Evolutionary conservation across 441 rosid species (phyloP).

Genomic region (Francoa sonchifolia): DNA sequence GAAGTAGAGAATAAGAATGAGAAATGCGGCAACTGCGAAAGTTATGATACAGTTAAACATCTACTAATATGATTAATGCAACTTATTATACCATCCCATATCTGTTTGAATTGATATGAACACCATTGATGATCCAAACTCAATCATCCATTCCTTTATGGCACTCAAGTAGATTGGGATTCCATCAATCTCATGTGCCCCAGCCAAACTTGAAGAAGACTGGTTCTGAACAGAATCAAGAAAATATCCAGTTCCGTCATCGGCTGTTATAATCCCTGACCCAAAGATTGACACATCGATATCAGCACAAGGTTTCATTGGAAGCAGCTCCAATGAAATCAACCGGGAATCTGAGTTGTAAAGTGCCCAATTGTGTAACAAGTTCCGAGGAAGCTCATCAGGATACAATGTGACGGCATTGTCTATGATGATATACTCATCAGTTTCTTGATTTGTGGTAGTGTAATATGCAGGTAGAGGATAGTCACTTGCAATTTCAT

Average conservation of each 20-base stretch:
- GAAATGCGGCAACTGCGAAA: too few species aligned
- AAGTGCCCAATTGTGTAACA: constrained; percentile 79
- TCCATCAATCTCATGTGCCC: constrained; percentile 28
- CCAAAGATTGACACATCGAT: constrained; percentile 71
- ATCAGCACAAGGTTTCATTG: constrained; percentile 58
- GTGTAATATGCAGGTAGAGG: constrained; percentile 74
- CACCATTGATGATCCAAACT: constrained; percentile 43
- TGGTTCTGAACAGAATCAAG: constrained; percentile 30
- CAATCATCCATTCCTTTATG: constrained; percentile 81
- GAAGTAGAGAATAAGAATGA: too few species aligned
- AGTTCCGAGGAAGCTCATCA: constrained; percentile 42
- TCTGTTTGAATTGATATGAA: constrained; percentile 61
- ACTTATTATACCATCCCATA: constrained; percentile 77
- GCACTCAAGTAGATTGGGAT: constrained; percentile 49
- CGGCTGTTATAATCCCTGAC: constrained; percentile 56
- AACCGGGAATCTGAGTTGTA: constrained; percentile 59
- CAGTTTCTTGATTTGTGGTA: constrained; percentile 42
- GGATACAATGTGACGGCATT: constrained; percentile 25
- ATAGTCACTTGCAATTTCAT: constrained; percentile 72
- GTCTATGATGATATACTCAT: constrained; percentile 41
- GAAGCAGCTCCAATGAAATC: constrained; percentile 77
- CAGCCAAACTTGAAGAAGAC: constrained; percentile 26
- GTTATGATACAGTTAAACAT: too few species aligned
- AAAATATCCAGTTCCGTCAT: constrained; percentile 48
- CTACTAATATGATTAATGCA: too few species aligned